Evolutionary conservation across 2,329 filamentous ascomycete species (phyloP).

Genomic region (Fusarium luffae): DNA sequence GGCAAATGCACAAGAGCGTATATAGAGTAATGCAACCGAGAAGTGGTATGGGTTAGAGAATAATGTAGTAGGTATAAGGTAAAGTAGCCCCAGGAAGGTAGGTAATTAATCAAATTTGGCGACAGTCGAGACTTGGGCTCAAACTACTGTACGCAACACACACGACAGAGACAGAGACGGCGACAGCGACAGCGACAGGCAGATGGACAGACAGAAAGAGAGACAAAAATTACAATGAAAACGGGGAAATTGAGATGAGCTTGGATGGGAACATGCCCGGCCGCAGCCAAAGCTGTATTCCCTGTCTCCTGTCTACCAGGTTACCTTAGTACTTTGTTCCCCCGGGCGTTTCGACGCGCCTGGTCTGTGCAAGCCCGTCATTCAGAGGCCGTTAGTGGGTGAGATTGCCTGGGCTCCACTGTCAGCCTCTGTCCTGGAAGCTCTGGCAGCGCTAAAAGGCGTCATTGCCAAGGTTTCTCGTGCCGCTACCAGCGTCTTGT

Average conservation of each 20-base stretch:
- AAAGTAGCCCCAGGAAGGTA: not conserved
- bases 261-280: not conserved
- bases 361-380: constrained; percentile 34
- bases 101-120: not conserved
- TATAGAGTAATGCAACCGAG: not conserved
- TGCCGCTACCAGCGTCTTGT: constrained; percentile 17
- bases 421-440: not conserved
- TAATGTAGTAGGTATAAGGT: not conserved
- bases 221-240: not conserved
- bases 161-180: constrained; percentile 5
- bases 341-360: constrained; percentile 26
- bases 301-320: not conserved
- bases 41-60: not conserved
- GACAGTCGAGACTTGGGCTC: constrained; percentile 2
- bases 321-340: not conserved
- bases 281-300: not conserved
- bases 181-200: not conserved
- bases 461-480: constrained; percentile 28
- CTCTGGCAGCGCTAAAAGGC: constrained; percentile 36
- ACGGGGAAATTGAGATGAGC: constrained; percentile 20
- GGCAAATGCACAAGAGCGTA: not conserved
- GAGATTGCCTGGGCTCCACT: constrained; percentile 13
- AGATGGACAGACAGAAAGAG: not conserved
- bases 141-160: constrained; percentile 2
- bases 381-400: constrained; percentile 29